Percentiles rank a stretch among this genome's conserved stretches.
Evolutionary conservation across 345 rosid genomes (phyloP).

Genomic region (Linum tenue): DNA sequence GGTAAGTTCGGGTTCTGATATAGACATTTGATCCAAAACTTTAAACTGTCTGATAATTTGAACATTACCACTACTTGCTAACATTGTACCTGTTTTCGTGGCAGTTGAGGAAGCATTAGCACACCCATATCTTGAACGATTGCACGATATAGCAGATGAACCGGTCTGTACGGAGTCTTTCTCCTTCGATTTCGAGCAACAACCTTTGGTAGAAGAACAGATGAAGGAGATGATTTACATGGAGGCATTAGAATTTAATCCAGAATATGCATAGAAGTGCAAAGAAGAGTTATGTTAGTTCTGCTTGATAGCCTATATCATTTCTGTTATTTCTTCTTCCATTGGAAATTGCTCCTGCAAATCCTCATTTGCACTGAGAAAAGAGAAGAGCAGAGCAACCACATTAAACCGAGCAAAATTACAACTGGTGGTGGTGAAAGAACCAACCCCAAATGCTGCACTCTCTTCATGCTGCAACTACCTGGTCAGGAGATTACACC

Average conservation of each 20-base stretch:
- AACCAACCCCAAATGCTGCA: too few species aligned
- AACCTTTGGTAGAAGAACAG: slow-evolving; percentile 71
- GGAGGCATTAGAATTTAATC: slow-evolving; percentile 77
- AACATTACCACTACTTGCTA: background rate
- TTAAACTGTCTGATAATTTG: too few species aligned
- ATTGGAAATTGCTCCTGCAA: background rate
- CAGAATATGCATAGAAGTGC: slow-evolving; percentile 37
- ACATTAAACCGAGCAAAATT: background rate
- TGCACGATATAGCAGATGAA: slow-evolving; percentile 84
- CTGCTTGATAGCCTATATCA: background rate
- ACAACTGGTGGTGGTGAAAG: background rate
- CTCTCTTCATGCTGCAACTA: too few species aligned
- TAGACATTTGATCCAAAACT: background rate
- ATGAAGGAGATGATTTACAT: slow-evolving; percentile 78
- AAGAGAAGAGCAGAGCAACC: background rate
- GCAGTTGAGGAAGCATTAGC: slow-evolving; percentile 93
- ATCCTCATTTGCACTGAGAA: background rate
- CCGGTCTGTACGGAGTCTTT: slow-evolving; percentile 68
- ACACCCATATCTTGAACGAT: slow-evolving; percentile 72
- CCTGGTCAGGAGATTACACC: too few species aligned
- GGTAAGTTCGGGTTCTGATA: slow-evolving; percentile 38
- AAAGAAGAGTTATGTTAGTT: background rate
- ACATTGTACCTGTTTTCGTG: slow-evolving; percentile 2
- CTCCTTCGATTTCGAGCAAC: slow-evolving; percentile 86
- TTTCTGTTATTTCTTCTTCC: background rate